Base-by-base conservation (phyloP, 176 grass and related monocot genomes). In the Saccharum officinarum region DNA sequence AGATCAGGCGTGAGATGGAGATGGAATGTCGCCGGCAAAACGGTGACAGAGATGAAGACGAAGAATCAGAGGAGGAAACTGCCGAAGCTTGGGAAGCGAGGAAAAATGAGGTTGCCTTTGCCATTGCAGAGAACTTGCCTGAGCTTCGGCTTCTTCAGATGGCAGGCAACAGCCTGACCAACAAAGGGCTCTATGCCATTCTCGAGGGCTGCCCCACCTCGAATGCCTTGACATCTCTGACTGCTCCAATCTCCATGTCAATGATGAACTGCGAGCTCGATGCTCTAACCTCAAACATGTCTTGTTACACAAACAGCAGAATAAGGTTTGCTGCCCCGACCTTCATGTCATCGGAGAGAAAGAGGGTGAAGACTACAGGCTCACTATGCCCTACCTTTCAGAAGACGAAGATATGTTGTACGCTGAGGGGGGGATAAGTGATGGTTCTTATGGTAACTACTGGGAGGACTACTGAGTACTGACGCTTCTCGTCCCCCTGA, bases 111-210 rank as follows among this genome's bases (percentile, higher is more conserved):
- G 68, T 66, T 59, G 89, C 89, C 17, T 91, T 88, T 5, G 75
- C 81, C 23, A 91, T 88, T 62, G 85, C 89, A 77, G 16, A 88
- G 40, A 60, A 26, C 50, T 81, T 92, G 70, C 69, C 28, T 1
- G 49, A 88, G 82, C 25, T 88, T 23, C 52, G 77, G 1, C 57
- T 85, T 61, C 90, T 92, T 55, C 82, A 92, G 70, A 69, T 92
- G 49, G 42, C 78, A 22, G 49, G 34, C 8, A 41, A 55, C 49
- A 12, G 34, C 10, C 16, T 82, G 6, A 26, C 67, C 57, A 38
- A 41, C 37, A 40, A 65, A 45, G 86, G 86, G 67, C 10, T 92
- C 11, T 45, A 85, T 4, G 80, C 67, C 14, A 40, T 82, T 52
- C 13, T 82, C 4, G 14, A 82, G 0, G 23, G n/a, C n/a, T 61